Evolutionary conservation across 306 rosid species (phyloP), one percentile per base, ranked within the genome.

Genomic region (Quercus ilex): DNA sequence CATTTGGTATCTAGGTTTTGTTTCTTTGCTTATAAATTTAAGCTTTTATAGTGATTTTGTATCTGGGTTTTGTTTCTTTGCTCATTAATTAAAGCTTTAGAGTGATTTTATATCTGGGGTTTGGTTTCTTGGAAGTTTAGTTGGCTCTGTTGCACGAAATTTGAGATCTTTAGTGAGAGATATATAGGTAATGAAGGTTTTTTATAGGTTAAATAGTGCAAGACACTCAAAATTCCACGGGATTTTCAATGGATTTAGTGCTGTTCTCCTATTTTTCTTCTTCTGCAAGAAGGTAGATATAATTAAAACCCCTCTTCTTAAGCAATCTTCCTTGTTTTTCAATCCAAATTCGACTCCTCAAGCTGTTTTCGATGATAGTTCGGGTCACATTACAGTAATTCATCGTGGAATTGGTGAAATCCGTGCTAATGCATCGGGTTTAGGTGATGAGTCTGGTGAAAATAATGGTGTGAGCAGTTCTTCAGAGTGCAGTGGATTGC

Each of bases 401-500:
- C 87, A 77, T 69, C 91, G 89, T 69, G 53, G 82, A 69, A 67
- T 83, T 85, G 64, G 51, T 80, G 87, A 85, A 77, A 80, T 59
- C 5, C 60, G 74, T 33, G 3, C 62, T 21, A 85, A 82, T 71
- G 28, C 65, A 30, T 82, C 85, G 21, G 26, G 38, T 49, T 15
- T 79, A 71, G 82, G 2, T 69, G 78, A 59, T 60, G 82, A 75
- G 74, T 60, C 74, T 65, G 79, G 10, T 62, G 83, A 65, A 4
- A 21, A 65, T 6, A 80, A 52, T 62, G 84, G 80, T 68, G 83
- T 87, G 55, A 83, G 83, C 57, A 82, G 91, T 82, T 85, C 82
- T 75, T 77, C 83, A 33, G 15, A 49, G 19, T 96, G 99, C 56
- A 0, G 33, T 51, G 97, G 97, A 38, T 86, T 96, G 80, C 59